Evolutionary conservation across 306 rosid species (phyloP), one percentile per base, ranked within the genome.

Genomic region (Morella rubra): DNA sequence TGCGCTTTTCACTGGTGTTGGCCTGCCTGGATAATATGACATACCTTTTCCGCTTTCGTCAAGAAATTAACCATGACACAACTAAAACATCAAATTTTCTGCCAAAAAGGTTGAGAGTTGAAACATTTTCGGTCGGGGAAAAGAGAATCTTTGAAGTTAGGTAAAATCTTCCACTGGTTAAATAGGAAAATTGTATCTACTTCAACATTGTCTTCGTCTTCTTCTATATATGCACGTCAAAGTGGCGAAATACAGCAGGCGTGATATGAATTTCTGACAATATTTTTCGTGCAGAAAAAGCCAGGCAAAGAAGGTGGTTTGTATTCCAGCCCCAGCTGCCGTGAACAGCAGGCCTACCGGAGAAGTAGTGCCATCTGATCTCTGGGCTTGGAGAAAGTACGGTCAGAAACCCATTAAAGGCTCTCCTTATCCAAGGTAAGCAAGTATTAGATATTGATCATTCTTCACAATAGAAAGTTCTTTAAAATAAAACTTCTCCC

Each of bases 351-450:
- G 98, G 80, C 87, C 93, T 56, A 91, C 86, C 58, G 97, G 98
- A 73, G 98, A 93, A 83, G 93, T 91, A 61, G 98, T 93, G 82
- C 98, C 98, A 14, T 93, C 96, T 47, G 98, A 93, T 90, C 89
- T 93, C 79, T 93, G 98, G 98, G 98, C 97, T 60, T 93, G 98
- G 98, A 88, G 98, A 79, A 93, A 93, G 87, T 93, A 93, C 49
- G 98, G 98, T 80, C 98, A 93, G 86, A 91, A 93, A 86, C 98
- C 98, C 78, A 93, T 93, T 68, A 93, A 93, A 90, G 98, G 98
- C 52, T 93, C 98, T 71, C 98, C 97, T 55, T 91, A 90, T 87
- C 98, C 98, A 73, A 93, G 98, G 98, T 89, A 72, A 76, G 46
- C 5, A 70, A 62, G 45, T 42, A 56, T 22, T 32, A 40, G 50